phyloP scores from a whole-genome alignment of 176 grass and related monocot species.

The Cenchrus americanus region DNA sequence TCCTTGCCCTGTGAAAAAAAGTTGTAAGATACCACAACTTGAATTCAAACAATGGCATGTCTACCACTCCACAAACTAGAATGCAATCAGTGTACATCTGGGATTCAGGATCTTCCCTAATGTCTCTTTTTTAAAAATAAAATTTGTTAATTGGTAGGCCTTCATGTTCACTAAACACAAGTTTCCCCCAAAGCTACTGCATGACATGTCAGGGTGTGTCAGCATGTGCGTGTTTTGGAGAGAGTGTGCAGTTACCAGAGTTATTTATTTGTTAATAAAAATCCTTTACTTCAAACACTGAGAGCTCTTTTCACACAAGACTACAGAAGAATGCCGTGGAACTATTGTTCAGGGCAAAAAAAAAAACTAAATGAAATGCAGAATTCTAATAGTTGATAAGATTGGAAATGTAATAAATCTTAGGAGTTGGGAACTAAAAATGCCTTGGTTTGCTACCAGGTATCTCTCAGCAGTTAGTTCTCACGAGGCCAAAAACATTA shows the following conservation, averaged over 20 bases:
- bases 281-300: no score
- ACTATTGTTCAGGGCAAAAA: neutral
- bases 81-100: neutral
- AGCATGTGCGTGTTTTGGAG: neutral
- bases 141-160: neutral
- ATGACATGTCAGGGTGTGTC: neutral
- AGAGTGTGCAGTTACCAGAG: neutral
- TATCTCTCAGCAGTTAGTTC: neutral
- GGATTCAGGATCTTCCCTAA: neutral
- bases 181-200: neutral
- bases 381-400: neutral
- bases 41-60: neutral
- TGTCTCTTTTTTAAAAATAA: neutral
- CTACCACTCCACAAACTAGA: neutral
- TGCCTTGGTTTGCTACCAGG: neutral
- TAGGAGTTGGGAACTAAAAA: neutral
- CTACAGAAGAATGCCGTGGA: no score
- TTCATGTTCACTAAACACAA: neutral
- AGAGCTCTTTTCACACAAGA: no score
- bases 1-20: slow-evolving; percentile 70
- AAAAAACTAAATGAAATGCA: no score
- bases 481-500: neutral
- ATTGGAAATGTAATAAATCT: neutral
- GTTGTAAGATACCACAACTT: neutral
- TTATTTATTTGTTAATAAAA: no score